Percentiles rank a stretch among this genome's conserved stretches.
phyloP scores from a whole-genome alignment of 495 filamentous ascomycete genomes.

The Trichocladium antarcticum region DNA sequence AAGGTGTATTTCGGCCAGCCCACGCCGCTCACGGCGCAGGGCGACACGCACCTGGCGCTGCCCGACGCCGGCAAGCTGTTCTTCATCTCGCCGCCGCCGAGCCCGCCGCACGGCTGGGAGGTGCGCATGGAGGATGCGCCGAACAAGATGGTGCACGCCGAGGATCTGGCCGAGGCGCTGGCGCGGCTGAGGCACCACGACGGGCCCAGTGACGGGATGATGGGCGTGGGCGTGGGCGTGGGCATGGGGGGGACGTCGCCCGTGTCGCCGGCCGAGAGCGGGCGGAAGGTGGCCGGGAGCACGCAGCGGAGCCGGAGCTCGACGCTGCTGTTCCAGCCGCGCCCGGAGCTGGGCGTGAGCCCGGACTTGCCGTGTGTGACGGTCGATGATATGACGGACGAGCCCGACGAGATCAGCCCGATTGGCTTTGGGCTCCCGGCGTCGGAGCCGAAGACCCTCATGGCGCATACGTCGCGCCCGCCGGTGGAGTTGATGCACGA shows the following conservation, averaged over 20 bases:
- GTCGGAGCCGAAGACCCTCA: conserved; percentile 37
- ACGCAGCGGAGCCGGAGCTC: conserved; percentile 31
- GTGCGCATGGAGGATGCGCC: conserved; percentile 80
- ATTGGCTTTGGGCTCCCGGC: conserved; percentile 37
- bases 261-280: conserved; percentile 26
- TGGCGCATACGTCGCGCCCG: conserved; percentile 68
- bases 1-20: conserved; percentile 82
- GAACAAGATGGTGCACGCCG: conserved; percentile 86
- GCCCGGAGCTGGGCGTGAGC: conserved; percentile 49
- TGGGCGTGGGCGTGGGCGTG: conserved; percentile 13
- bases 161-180: conserved; percentile 74
- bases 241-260: conserved; percentile 7
- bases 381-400: conserved; percentile 76
- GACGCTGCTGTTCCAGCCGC: conserved; percentile 40
- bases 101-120: conserved; percentile 88
- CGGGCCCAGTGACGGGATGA: too few relatives aligned
- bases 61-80: conserved; percentile 85
- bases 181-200: conserved; percentile 47
- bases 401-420: conserved; percentile 32
- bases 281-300: conserved; percentile 5
- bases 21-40: conserved; percentile 42
- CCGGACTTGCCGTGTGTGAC: conserved; percentile 77
- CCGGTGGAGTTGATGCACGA: conserved; percentile 82
- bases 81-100: conserved; percentile 91
- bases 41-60: conserved; percentile 64